These are phyloP conservation scores for Xylariaceae sp. DNA, from an alignment of 2,329 filamentous ascomycete species.

Conservation along the genomic window DNA sequence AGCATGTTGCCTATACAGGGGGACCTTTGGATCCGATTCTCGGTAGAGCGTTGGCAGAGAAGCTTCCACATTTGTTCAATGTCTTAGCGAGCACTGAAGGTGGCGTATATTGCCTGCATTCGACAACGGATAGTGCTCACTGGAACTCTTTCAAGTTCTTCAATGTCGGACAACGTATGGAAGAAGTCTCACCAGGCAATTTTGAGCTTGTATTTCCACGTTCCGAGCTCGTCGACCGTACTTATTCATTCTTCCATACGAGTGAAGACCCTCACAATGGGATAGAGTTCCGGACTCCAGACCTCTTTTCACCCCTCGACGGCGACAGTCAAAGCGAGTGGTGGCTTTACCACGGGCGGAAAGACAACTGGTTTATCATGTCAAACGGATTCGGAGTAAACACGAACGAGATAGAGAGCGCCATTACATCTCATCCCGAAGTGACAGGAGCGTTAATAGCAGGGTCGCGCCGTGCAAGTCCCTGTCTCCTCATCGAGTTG, in stretches of 20 bases:
- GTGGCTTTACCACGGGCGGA: conserved; percentile 36
- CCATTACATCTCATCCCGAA: conserved; percentile 27
- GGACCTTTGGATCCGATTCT: conserved; percentile 23
- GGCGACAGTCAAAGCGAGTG: conserved; percentile 39
- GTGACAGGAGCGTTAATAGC: conserved; percentile 24
- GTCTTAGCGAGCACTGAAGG: conserved; percentile 24
- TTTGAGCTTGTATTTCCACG: conserved; percentile 29
- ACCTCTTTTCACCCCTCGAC: conserved; percentile 38
- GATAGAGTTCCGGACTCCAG: conserved; percentile 35
- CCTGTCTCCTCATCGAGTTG: conserved; percentile 26
- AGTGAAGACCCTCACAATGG: conserved; percentile 33
- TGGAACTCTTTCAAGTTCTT: conserved; percentile 27
- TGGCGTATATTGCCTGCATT: conserved; percentile 13
- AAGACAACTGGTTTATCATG: conserved; percentile 35
- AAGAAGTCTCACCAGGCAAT: conserved; percentile 26
- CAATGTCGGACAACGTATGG: conserved; percentile 29
- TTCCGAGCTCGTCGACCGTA: conserved; percentile 20
- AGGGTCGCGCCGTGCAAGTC: conserved; percentile 23
- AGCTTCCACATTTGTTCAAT: conserved; percentile 20
- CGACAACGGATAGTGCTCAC: conserved; percentile 17
- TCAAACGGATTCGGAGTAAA: conserved; percentile 40
- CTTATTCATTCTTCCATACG: conserved; percentile 23
- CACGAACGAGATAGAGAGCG: conserved; percentile 39
- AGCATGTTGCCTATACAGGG: conserved; percentile 22
- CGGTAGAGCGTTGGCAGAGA: conserved; percentile 17